phyloP scores from a whole-genome alignment of 257 asterid genomes.

The Nicotiana tomentosiformis region DNA sequence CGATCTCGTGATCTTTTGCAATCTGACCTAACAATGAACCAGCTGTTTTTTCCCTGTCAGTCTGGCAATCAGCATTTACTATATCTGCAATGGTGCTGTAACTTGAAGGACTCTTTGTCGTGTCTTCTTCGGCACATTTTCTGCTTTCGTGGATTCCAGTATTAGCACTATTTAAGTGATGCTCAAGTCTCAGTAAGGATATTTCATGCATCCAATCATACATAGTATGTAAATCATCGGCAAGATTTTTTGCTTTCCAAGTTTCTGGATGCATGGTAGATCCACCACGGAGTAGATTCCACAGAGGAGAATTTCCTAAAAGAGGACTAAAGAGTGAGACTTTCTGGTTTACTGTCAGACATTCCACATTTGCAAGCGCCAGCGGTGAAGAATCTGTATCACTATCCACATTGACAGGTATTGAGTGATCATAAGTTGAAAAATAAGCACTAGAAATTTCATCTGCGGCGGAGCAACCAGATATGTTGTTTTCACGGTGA shows the following conservation, averaged over 20 bases:
- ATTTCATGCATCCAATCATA: constrained; percentile 50
- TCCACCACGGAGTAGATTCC: constrained; percentile 31
- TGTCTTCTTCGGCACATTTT: constrained; percentile 5
- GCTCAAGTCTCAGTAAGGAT: constrained; percentile 26
- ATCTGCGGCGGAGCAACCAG: constrained; percentile 23
- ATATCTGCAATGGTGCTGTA: constrained; percentile 12
- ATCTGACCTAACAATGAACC: constrained; percentile 18
- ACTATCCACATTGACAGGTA: constrained; percentile 16
- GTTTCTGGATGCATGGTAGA: constrained; percentile 20
- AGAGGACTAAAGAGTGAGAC: constrained; percentile 23
- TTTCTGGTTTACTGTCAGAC: constrained; percentile 27
- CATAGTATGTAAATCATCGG: constrained; percentile 23
- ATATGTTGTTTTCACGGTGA: constrained; percentile 23
- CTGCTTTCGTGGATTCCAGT: constrained; percentile 18
- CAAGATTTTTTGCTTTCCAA: constrained; percentile 14
- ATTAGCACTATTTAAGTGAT: constrained; percentile 18
- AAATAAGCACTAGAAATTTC: constrained; percentile 21
- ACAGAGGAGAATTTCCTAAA: constrained; percentile 24
- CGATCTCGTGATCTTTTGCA: constrained; percentile 14
- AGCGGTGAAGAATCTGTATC: constrained; percentile 22
- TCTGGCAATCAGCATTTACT: constrained; percentile 22
- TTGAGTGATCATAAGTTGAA: constrained; percentile 28
- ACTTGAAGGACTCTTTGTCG: constrained; percentile 15
- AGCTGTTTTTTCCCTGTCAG: constrained; percentile 17
- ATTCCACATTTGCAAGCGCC: constrained; percentile 24